Evolutionary conservation across 148 eudicot genomes (phyloP), one percentile per base, ranked within the genome.

Genomic region (Cornus controversa): DNA sequence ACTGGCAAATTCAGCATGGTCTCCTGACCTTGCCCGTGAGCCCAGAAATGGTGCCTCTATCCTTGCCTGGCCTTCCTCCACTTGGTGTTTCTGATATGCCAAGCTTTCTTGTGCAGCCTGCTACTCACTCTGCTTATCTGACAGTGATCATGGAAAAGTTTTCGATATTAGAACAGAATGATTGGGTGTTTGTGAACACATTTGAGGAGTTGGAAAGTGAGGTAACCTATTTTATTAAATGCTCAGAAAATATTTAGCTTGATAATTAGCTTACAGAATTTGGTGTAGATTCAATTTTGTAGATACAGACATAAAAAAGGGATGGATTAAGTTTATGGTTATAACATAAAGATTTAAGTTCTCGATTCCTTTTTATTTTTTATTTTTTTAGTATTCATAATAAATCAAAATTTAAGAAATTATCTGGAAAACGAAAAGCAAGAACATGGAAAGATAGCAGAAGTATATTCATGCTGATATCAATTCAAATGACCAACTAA

Each of bases 111-210:
- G 81, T 36, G 24, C 34, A 40, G 23, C 72, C 72, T 50, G 63
- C 4, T 15, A 15, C 40, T 29, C 71, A 31, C 64, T 29, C 81
- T 20, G 75, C 66, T 40, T 82, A 78, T 68, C 50, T 82, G 11
- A 73, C 71, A 3, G 42, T 45, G 70, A 71, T 82, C 31, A 20
- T 75, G 79, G 81, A 75, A 9, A 36, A 74, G 67, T 65, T 69
- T 50, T 70, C 71, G 2, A 47, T 23, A 36, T 23, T 77, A 64
- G 80, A 72, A 68, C 22, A 42, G 14, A 74, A 70, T 75, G 79
- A 82, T 62, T 75, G 75, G 78, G 84, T 68, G 24, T 74, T 78
- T 50, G 20, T 68, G 34, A 73, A 82, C 64, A 29, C 84, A n/a
- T 82, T 63, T 64, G 53, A 36, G 24, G 66, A 82, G 34, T 23